Evolutionary conservation across 352 stramenopile species (phyloP).

Genomic region (Phytophthora boehmeriae): DNA sequence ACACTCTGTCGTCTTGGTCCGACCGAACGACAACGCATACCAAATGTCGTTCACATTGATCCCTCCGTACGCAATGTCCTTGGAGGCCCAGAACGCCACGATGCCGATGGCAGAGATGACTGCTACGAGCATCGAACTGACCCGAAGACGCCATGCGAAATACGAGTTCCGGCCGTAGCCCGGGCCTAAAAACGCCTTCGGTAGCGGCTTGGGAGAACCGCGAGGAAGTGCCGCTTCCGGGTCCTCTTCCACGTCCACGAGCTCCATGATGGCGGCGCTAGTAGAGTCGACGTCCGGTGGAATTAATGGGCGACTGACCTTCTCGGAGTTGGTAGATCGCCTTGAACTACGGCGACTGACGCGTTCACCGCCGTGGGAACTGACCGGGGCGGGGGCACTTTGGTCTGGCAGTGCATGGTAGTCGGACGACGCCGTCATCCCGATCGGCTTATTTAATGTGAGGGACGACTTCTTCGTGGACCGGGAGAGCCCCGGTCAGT

Average conservation of each 20-base stretch:
- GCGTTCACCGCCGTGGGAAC: slow-evolving; percentile 29
- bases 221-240: slow-evolving; percentile 19
- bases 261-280: slow-evolving; percentile 26
- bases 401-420: slow-evolving; percentile 41
- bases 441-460: no score
- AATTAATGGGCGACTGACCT: slow-evolving; percentile 17
- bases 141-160: slow-evolving; percentile 69
- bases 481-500: no score
- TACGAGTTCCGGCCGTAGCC: slow-evolving; percentile 81
- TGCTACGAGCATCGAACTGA: slow-evolving; percentile 51
- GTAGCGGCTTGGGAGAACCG: slow-evolving; percentile 45
- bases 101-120: slow-evolving; percentile 50
- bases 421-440: slow-evolving; percentile 31
- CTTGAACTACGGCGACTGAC: slow-evolving; percentile 25
- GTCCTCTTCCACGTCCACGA: slow-evolving; percentile 22
- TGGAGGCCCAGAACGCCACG: slow-evolving; percentile 48
- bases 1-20: slow-evolving; percentile 29
- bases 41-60: slow-evolving; percentile 51
- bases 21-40: slow-evolving; percentile 53
- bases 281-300: slow-evolving; percentile 25
- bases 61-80: slow-evolving; percentile 46
- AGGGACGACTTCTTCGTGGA: no score
- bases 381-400: slow-evolving; percentile 11
- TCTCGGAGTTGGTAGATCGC: slow-evolving; percentile 12
- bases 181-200: slow-evolving; percentile 45